Evolutionary conservation across 495 filamentous ascomycete species (phyloP), one percentile per base, ranked within the genome.

Genomic region (Penicillium taxi): DNA sequence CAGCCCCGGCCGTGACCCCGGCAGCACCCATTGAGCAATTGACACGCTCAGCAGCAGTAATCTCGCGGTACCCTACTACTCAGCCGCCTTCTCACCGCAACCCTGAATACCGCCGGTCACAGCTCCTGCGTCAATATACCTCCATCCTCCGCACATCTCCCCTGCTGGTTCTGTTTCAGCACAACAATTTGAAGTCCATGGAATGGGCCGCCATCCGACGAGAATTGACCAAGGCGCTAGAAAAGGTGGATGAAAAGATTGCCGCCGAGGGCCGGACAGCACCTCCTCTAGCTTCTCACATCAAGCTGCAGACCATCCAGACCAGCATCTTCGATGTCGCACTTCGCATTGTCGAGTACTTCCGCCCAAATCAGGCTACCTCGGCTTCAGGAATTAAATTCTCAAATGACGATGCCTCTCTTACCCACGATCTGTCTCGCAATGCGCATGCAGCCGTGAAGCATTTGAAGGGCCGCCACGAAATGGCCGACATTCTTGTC

Each of bases 71-170:
- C 44, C 80, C 85, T 18, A 70, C 75, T 5, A 84, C 78, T 1
- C 88, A 94, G 61, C 89, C 88, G 1, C 89, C 88, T 7, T 96
- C 86, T 21, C 79, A 91, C 59, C 82, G 86, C 48, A 82, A 79
- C 20, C 76, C 90, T 25, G 82, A 93, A 47, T 75, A 80, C 54
- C 84, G 91, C 44, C 94, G 96, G 67, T 81, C 90, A n/a, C 90
- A 96, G 59, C 80, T 98, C 28, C 81, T 93, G 46, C 80, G 91
- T 32, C 76, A 83, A 59, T 98, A 98, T 67, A 90, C 89, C 40
- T 93, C 93, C 6, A 72, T 96, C 42, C 77, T 98, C 42, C 86
- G 84, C 27, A 88, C 88, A 24, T 80, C 84, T 12, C 88, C 91
- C 29, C 63, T 96, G 16, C 81, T 94, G 53, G 74, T 98, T 41